Evolutionary conservation across 106 monocot species (phyloP).

Genomic region (Allium sativum): DNA sequence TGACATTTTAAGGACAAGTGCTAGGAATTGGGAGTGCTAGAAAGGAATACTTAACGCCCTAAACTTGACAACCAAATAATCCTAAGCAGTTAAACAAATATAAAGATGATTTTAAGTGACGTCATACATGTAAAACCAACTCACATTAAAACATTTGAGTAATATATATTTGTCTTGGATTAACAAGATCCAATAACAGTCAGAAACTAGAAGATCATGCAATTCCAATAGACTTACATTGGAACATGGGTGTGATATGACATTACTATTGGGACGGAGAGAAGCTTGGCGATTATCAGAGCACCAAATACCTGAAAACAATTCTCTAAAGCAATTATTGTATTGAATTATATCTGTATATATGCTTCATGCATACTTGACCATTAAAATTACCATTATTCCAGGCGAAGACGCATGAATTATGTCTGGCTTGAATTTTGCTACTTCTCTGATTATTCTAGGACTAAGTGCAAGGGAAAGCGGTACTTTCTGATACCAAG

Average conservation of each 20-base stretch:
- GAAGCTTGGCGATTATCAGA: slow-evolving; percentile 76
- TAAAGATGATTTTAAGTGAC: no score
- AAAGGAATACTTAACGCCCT: no score
- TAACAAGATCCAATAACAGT: no score
- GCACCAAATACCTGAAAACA: slow-evolving; percentile 93
- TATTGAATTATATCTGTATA: neutral
- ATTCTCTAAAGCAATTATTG: neutral
- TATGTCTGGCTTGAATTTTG: slow-evolving; percentile 87
- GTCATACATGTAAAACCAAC: no score
- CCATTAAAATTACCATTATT: slow-evolving; percentile 52
- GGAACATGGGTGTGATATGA: slow-evolving; percentile 98
- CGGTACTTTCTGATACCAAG: slow-evolving; percentile 78
- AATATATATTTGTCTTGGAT: no score
- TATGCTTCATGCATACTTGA: neutral
- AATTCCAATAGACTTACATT: slow-evolving; percentile 36
- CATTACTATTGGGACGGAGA: slow-evolving; percentile 83
- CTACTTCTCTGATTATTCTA: slow-evolving; percentile 81
- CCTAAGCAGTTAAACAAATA: no score
- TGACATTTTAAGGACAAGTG: no score
- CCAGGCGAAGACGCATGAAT: slow-evolving; percentile 93
- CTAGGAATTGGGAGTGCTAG: no score
- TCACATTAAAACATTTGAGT: no score
- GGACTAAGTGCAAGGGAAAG: slow-evolving; percentile 88
- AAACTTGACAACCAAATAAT: no score
- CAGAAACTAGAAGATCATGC: no score